Percentiles rank a stretch among this genome's conserved stretches.
Evolutionary conservation across 2,329 filamentous ascomycete genomes (phyloP).

Genomic region (Zymoseptoria ardabiliae): DNA sequence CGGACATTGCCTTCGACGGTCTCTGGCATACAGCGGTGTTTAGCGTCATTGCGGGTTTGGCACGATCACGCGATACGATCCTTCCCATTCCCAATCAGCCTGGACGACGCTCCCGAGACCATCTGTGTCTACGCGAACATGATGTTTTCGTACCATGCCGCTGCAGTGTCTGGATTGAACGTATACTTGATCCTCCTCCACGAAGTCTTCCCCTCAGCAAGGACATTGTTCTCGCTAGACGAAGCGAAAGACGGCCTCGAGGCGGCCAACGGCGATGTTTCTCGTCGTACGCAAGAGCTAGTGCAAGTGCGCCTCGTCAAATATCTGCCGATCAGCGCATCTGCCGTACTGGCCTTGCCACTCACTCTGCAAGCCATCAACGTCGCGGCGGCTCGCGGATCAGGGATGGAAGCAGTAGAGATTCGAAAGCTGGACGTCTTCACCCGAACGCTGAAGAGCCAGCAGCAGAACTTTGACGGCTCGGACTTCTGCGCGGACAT

Average conservation of each 20-base stretch:
- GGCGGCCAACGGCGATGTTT: slow-evolving; percentile 1
- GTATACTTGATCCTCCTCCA: slow-evolving; percentile 2
- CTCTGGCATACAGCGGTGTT: neutral
- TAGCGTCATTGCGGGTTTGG: slow-evolving; percentile 1
- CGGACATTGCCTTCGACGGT: neutral
- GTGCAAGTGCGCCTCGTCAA: slow-evolving; percentile 5
- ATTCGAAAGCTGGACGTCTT: slow-evolving; percentile 7
- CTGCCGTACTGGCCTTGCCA: slow-evolving; percentile 3
- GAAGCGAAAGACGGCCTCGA: slow-evolving; percentile 1
- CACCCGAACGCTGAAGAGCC: slow-evolving; percentile 1
- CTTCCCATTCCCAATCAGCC: slow-evolving; percentile 5
- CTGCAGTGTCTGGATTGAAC: slow-evolving; percentile 3
- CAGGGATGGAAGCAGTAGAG: slow-evolving; percentile 1
- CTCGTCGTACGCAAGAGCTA: slow-evolving; percentile 3
- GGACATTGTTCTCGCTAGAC: slow-evolving; percentile 2
- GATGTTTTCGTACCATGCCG: slow-evolving; percentile 6
- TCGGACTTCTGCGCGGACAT: slow-evolving; percentile 5
- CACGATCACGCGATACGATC: slow-evolving; percentile 1
- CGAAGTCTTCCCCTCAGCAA: neutral
- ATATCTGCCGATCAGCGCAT: slow-evolving; percentile 7
- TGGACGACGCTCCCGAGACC: slow-evolving; percentile 5
- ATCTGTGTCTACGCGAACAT: slow-evolving; percentile 8
- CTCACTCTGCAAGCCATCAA: slow-evolving; percentile 9
- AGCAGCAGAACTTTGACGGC: slow-evolving; percentile 5
- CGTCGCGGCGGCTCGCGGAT: slow-evolving; percentile 5